Base-by-base conservation (phyloP, 2,329 filamentous ascomycete species). In the Fusarium nurragi region DNA sequence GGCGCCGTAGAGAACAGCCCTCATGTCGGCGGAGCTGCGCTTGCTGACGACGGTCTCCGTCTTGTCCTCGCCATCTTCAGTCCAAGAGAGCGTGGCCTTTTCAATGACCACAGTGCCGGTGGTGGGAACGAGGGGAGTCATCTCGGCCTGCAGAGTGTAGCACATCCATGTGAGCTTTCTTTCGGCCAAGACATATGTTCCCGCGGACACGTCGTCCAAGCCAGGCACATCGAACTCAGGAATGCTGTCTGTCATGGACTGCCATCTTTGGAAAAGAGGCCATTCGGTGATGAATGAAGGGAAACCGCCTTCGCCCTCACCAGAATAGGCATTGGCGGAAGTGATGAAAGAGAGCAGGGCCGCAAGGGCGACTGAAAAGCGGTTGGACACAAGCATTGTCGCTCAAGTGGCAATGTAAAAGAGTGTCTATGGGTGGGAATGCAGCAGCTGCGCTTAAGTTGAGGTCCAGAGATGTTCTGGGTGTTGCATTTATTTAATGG, bases 401-500 rank as follows among this genome's bases (percentile, higher is more conserved):
- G 57, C 32, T 5, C 5, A 7, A n/a, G 34, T 39, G 43, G 18
- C 37, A 38, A 26, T 37, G 34, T 19, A 44, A 46, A 60, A 21
- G 43, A 43, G 40, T 43, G 52, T 32, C 30, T 6, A 8, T 34
- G 22, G 21, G 14, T 6, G 19, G 37, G 37, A 14, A 48, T 36
- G n/a, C 19, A n/a, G 22, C 16, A 9, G n/a, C 14, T 32, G 5
- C 6, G 13, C 30, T 37, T 16, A 19, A 54, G 37, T 11, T 9
- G 14, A 30, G 45, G 34, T 23, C n/a, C 19, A 10, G 25, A 18
- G 21, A 40, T 49, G 19, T 10, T 37, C 54, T 23, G 57, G 57
- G 57, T n/a, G 16, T 6, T 60, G 57, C 30, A 47, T 57, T 51
- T 60, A 60, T 60, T 60, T 57, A 60, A 57, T 18, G 16, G 34